A percentile compares a stretch with the other conserved stretches of the same genome.
Evolutionary conservation across 805 yeast genomes (phyloP).

Genomic region (Candida qinlingensis): DNA sequence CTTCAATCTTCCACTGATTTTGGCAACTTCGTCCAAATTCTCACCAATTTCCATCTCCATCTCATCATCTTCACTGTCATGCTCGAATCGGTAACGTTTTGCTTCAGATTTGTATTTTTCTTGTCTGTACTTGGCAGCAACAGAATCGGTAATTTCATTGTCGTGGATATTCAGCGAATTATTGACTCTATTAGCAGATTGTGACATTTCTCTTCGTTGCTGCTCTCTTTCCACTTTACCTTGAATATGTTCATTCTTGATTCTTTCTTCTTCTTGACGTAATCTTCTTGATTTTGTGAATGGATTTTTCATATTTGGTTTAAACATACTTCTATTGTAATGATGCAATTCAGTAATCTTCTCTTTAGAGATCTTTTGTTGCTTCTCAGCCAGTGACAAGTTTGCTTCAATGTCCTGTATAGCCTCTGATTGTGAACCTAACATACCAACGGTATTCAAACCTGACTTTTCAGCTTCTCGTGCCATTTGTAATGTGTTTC

Average conservation of each 20-base stretch:
- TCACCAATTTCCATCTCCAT: constrained; percentile 83
- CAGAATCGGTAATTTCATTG: constrained; percentile 29
- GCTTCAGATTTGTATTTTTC: constrained; percentile 44
- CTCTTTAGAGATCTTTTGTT: constrained; percentile 75
- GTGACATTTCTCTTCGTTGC: constrained; percentile 52
- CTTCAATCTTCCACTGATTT: constrained; percentile 64
- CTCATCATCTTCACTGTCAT: constrained; percentile 89
- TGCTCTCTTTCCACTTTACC: constrained; percentile 60
- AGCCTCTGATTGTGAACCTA: constrained; percentile 91
- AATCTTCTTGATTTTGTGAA: constrained; percentile 77
- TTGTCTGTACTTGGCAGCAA: constrained; percentile 32
- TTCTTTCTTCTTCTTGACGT: constrained; percentile 65
- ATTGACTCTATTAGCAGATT: constrained; percentile 64
- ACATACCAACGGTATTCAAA: constrained; percentile 79
- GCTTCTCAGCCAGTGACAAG: constrained; percentile 72
- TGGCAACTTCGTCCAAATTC: constrained; percentile 74
- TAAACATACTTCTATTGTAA: constrained; percentile 74
- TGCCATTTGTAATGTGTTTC: constrained; percentile 72
- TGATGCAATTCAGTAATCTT: constrained; percentile 76
- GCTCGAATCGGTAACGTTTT: constrained; percentile 72
- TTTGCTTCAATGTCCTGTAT: constrained; percentile 75
- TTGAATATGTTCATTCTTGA: constrained; percentile 55
- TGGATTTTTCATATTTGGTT: constrained; percentile 79
- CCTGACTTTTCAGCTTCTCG: constrained; percentile 71
- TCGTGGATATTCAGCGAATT: constrained; percentile 44